A percentile compares a stretch with the other conserved stretches of the same genome.
Conservation (phyloP, 345 rosid species). For the Leavenworthia alabamica region DNA sequence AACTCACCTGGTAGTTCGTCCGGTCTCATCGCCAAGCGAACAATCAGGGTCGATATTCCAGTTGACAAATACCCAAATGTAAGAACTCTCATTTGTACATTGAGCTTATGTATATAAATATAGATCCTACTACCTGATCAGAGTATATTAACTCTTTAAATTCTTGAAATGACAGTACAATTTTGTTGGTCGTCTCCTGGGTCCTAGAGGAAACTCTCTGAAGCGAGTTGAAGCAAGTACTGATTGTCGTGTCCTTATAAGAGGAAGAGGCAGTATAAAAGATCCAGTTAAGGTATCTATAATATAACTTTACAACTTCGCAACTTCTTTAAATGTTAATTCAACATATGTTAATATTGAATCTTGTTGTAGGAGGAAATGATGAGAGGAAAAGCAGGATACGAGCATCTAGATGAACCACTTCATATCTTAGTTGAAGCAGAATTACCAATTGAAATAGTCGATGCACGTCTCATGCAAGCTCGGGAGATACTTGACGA, state of each 20-base stretch:
- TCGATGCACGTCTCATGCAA: constrained; percentile 84
- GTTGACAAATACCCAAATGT: constrained; percentile 76
- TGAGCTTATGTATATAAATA: not conserved
- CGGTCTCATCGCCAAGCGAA: constrained; percentile 78
- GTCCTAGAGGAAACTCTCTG: constrained; percentile 96
- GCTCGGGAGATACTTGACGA: constrained; percentile 93
- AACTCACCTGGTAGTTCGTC: constrained; percentile 71
- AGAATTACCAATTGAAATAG: constrained; percentile 82
- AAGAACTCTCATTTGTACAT: constrained; percentile 17
- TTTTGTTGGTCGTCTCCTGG: constrained; percentile 97
- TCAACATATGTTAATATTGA: not conserved
- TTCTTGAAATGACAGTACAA: constrained; percentile 55
- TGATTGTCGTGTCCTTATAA: constrained; percentile 83
- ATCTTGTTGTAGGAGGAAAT: constrained; percentile 64
- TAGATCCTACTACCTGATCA: not conserved
- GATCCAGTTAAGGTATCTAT: constrained; percentile 68
- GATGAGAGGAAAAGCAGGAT: constrained; percentile 96
- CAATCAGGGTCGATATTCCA: constrained; percentile 95
- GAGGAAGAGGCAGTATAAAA: constrained; percentile 94
- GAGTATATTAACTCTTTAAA: constrained; percentile 20
- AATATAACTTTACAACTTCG: not conserved
- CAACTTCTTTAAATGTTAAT: not conserved
- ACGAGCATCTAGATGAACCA: constrained; percentile 91
- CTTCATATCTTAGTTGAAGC: constrained; percentile 94
- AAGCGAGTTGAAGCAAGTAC: constrained; percentile 97